A percentile compares a stretch with the other conserved stretches of the same genome.
Conservation (phyloP, 1,284 basidiomycete species). For the Sporisorium scitamineum region DNA sequence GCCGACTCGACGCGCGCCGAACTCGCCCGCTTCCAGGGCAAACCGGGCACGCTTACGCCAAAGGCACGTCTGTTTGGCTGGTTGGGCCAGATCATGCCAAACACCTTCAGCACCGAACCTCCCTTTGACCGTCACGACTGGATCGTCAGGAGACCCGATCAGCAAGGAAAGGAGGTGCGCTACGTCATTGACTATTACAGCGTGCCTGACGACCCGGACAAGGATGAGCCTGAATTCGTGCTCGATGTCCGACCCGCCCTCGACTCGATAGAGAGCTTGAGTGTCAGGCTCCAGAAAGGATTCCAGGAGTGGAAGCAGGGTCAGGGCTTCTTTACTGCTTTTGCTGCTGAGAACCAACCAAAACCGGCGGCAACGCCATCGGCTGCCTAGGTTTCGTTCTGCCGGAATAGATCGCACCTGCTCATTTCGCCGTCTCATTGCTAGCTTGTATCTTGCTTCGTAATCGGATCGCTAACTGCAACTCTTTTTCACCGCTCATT, state of each 20-base stretch:
- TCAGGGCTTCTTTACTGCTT: conserved; percentile 43
- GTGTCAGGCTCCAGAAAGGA: conserved; percentile 50
- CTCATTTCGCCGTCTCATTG: neutral
- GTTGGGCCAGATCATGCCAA: conserved; percentile 87
- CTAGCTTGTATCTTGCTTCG: neutral
- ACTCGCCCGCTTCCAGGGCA: conserved; percentile 86
- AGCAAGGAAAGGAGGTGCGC: conserved; percentile 60
- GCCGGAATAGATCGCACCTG: neutral
- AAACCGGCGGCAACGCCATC: conserved; percentile 17
- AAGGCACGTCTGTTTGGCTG: conserved; percentile 88
- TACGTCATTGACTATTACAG: conserved; percentile 69
- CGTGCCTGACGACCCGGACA: conserved; percentile 53
- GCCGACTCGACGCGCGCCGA: conserved; percentile 71
- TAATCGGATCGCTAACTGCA: neutral
- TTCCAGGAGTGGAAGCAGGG: conserved; percentile 60
- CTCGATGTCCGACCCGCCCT: conserved; percentile 65
- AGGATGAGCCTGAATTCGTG: conserved; percentile 63
- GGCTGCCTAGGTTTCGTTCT: neutral
- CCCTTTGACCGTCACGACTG: conserved; percentile 99
- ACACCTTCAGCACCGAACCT: conserved; percentile 86
- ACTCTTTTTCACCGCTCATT: conserved; percentile 1
- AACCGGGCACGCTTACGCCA: conserved; percentile 82
- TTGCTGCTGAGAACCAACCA: conserved; percentile 25
- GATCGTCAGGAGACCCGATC: conserved; percentile 80
- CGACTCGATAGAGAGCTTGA: conserved; percentile 53